Evolutionary conservation across 345 rosid genomes (phyloP), one percentile per base, ranked within the genome.

Genomic region (Camelina sativa): DNA sequence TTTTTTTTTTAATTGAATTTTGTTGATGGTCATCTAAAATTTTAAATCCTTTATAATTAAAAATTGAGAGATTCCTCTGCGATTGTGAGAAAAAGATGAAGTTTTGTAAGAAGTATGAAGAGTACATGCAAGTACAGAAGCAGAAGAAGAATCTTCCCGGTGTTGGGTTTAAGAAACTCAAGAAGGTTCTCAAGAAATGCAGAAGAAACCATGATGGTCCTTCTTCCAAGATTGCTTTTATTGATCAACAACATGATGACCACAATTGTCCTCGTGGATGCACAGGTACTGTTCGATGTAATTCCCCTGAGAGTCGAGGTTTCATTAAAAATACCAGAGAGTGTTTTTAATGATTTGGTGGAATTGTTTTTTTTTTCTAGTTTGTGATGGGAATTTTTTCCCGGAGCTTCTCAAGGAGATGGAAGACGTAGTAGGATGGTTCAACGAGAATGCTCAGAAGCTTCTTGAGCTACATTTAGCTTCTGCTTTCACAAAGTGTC

Each of bases 361-460:
- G 48, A 43, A 4, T 43, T 43, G 48, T 43, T 13, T 55, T 12
- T 74, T 10, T 38, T 54, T 15, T 72, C 81, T 63, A 92, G 99
- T 91, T 46, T 95, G 99, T 58, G 97, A 92, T 74, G 97, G 89
- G 35, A 90, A 87, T 62, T 95, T 95, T 84, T 95, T 95, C 85
- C 97, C 99, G 57, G 85, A 89, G 70, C 97, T 95, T 73, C 81
- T 85, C 8, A 80, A 77, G 62, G 97, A 92, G 72, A 95, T 92
- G 96, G 89, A 93, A 1, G 85, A 83, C 48, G 85, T 95, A 8
- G 89, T 92, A 2, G 93, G 97, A 5, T 86, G 90, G 85, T 95
- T 95, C 68, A 95, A 89, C 56, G 74, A 89, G 35, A 85, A 87
- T 54, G 97, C 97, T 3, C 88, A 82, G 79, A 88, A 92, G 81